These are phyloP conservation scores for Termitomyces sp. DNA, from an alignment of 768 basidiomycete genomes.

Conservation along the genomic window DNA sequence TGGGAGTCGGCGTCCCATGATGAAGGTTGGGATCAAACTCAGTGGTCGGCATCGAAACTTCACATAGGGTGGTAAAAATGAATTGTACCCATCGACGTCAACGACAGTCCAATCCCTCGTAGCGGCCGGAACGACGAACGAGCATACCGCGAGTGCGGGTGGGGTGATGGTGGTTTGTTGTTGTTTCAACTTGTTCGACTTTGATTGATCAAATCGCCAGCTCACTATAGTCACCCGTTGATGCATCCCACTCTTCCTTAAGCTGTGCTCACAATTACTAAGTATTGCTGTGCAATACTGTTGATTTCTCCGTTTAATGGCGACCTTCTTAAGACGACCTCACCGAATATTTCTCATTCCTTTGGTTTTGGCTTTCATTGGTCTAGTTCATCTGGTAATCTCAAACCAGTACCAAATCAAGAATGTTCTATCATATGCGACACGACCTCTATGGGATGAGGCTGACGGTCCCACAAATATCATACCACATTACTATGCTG, in stretches of 20 bases:
- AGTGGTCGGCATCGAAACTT: no score
- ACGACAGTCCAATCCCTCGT: no score
- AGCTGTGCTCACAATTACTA: conserved; percentile 17
- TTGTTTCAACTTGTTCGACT: no score
- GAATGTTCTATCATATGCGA: conserved; percentile 52
- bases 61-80: no score
- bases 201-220: no score
- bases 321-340: conserved; percentile 24
- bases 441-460: conserved; percentile 58
- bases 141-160: no score
- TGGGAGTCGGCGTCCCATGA: no score
- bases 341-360: conserved; percentile 30
- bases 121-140: no score
- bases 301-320: conserved; percentile 10
- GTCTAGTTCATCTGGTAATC: conserved; percentile 31
- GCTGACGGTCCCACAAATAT: conserved; percentile 43
- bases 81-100: no score
- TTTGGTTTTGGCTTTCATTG: conserved; percentile 24
- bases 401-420: conserved; percentile 48
- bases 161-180: no score
- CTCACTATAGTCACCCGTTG: background rate
- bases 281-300: conserved; percentile 20
- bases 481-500: conserved; percentile 56
- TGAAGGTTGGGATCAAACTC: no score
- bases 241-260: background rate